A percentile compares a stretch with the other conserved stretches of the same genome.
phyloP scores from a whole-genome alignment of 257 asterid genomes.

The Salvia rosmarinus region DNA sequence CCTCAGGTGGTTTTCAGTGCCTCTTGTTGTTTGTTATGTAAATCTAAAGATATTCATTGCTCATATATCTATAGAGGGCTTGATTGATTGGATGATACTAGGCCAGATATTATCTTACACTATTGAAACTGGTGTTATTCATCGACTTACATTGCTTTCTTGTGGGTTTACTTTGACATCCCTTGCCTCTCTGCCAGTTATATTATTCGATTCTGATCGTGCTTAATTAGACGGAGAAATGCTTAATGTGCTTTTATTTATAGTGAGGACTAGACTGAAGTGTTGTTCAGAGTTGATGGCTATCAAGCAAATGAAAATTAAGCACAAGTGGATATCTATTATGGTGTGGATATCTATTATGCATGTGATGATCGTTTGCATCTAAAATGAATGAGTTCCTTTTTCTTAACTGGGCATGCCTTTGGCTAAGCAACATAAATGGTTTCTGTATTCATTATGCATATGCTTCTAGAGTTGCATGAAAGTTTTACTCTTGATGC shows the following conservation, averaged over 20 bases:
- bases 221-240: slow-evolving; percentile 8
- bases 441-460: background rate
- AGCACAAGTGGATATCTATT: background rate
- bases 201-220: background rate
- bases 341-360: no score
- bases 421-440: background rate
- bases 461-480: background rate
- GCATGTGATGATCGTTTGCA: background rate
- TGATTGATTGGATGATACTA: background rate
- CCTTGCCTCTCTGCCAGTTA: background rate
- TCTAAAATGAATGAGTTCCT: background rate
- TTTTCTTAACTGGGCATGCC: background rate
- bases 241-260: no score
- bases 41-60: slow-evolving; percentile 26
- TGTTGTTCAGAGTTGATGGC: background rate
- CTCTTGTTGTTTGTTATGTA: slow-evolving; percentile 33
- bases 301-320: background rate
- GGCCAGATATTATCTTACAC: background rate
- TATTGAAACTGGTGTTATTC: background rate
- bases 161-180: background rate
- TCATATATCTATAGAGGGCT: slow-evolving; percentile 24
- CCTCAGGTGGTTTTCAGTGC: slow-evolving; percentile 33
- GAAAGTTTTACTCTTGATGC: background rate
- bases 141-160: background rate
- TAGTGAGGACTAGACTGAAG: no score